A percentile compares a stretch with the other conserved stretches of the same genome.
Conservation (phyloP, 2,329 filamentous ascomycete genomes). For the Xylaria polymorpha region DNA sequence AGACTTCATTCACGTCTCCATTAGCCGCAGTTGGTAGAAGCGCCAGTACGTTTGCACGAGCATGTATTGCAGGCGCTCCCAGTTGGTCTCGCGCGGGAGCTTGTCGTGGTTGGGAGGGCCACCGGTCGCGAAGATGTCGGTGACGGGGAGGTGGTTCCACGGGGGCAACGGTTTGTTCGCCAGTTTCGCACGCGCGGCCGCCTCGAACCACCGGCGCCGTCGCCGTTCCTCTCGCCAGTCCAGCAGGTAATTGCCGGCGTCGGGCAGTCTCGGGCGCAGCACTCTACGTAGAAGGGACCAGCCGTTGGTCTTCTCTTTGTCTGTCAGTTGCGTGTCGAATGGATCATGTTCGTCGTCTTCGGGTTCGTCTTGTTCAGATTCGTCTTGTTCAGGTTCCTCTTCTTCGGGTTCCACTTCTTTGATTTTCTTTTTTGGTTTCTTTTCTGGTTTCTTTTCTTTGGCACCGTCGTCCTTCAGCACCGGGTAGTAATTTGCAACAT, state of each 20-base stretch:
- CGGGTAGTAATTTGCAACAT: neutral
- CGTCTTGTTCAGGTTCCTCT: too few species aligned
- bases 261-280: neutral
- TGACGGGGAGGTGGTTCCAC: neutral
- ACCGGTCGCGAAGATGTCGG: neutral
- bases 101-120: conserved; percentile 11
- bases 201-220: neutral
- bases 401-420: too few species aligned
- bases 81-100: conserved; percentile 6
- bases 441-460: too few species aligned
- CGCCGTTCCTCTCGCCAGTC: conserved; percentile 15
- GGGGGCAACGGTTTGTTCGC: neutral
- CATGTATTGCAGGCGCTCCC: conserved; percentile 25
- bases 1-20: conserved; percentile 2
- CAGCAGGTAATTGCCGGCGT: conserved; percentile 12
- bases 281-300: neutral
- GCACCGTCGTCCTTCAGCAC: neutral
- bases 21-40: conserved; percentile 7
- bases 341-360: neutral
- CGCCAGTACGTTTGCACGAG: conserved; percentile 22
- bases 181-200: neutral
- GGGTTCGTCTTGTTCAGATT: neutral
- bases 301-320: conserved; percentile 6
- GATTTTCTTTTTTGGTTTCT: too few species aligned
- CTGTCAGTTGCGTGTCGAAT: neutral